Evolutionary conservation across 345 rosid genomes (phyloP).

Genomic region (Carallia pectinifolia): DNA sequence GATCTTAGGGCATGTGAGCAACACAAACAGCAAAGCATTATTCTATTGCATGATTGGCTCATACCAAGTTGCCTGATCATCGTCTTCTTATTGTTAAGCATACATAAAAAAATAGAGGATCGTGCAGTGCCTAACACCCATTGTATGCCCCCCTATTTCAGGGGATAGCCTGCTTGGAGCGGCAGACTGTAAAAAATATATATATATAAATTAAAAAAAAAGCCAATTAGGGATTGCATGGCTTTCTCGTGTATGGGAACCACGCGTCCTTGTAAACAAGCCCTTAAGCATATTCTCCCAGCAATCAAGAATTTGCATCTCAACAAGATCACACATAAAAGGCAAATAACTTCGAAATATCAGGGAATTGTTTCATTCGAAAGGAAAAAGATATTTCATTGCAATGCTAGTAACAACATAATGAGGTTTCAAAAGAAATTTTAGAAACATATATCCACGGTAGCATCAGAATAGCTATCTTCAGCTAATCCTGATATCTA

Average conservation of each 20-base stretch:
- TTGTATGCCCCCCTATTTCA: too few relatives aligned
- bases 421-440: slow-evolving; percentile 5
- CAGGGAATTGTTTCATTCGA: background rate
- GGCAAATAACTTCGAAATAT: background rate
- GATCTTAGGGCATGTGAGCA: background rate
- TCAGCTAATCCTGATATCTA: slow-evolving; percentile 39
- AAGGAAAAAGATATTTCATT: slow-evolving; percentile 14
- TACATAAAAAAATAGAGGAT: too few relatives aligned
- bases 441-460: slow-evolving; percentile 11
- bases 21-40: slow-evolving; percentile 28
- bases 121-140: too few relatives aligned
- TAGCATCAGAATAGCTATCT: slow-evolving; percentile 43
- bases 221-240: too few relatives aligned
- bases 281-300: background rate
- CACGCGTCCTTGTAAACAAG: too few relatives aligned
- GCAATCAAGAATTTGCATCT: background rate
- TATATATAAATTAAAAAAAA: too few relatives aligned
- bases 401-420: slow-evolving; percentile 9
- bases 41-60: slow-evolving; percentile 31
- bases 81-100: background rate
- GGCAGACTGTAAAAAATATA: too few relatives aligned
- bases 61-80: slow-evolving; percentile 16
- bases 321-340: background rate
- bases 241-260: too few relatives aligned
- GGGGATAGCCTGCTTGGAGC: too few relatives aligned